Base-by-base conservation (phyloP, 2,329 filamentous ascomycete species). In the Pseudophaeomoniella oleicola region DNA sequence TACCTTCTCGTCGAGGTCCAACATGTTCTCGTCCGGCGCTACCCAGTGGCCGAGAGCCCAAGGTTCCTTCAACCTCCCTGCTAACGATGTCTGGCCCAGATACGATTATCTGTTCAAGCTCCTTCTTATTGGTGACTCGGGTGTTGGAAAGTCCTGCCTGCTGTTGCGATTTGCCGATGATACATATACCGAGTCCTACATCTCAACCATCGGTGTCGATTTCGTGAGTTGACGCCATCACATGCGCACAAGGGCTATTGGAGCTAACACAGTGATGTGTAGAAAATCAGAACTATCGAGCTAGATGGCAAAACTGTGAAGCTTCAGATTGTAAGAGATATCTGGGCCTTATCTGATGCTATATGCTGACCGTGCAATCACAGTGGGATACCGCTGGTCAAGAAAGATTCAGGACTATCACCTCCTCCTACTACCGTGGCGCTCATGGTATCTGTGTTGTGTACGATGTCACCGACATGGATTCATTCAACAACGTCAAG, bases 41-140 rank as follows among this genome's bases (percentile, higher is more conserved):
- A n/a, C 9, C 6, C 22, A n/a, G 22, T 27, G 9, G 22, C 22
- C 6, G n/a, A 27, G n/a, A 6, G 22, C 22, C 6, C 22, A 6
- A 27, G n/a, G n/a, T n/a, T n/a, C n/a, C n/a, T n/a, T n/a, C n/a
- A 27, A 27, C 6, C 9, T 27, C 9, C 22, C 22, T 9, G 22
- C 22, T 27, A n/a, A 27, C 22, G 22, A 27, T 9, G 6, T 27
- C 22, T 27, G 22, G 22, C 22, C 9, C 58, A 96, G 90, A 90
- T 98, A 98, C 82, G 90, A 98, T 64, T 98, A 98, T 66, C 86
- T 98, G 58, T 98, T 98, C 79, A 98, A 98, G 79, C 86, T 98
- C 50, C 84, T 98, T 66, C 88, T 98, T 71, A 98, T 98, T 78
- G 90, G 90, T 66, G 90, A 98, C 64, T 98, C 90, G 63, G 90